Evolutionary conservation across 495 filamentous ascomycete species (phyloP).

Genomic region (Hypoxylon subgilvum): DNA sequence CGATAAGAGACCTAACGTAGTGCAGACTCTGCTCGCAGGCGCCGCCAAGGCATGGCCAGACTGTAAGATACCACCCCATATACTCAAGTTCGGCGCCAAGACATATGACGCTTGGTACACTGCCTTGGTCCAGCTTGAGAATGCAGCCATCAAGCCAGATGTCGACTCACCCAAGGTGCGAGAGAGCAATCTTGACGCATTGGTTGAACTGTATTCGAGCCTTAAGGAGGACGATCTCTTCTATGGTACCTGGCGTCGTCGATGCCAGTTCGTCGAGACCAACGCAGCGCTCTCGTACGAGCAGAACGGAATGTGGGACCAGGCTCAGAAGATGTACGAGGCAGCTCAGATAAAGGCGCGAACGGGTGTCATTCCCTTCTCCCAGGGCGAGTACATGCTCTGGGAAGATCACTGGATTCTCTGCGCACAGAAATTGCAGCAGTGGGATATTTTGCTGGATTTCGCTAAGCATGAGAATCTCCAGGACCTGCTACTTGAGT

Average conservation of each 20-base stretch:
- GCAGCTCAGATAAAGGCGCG: conserved; percentile 94
- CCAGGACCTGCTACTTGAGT: conserved; percentile 94
- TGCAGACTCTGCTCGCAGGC: conserved; percentile 87
- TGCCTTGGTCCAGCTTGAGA: conserved; percentile 81
- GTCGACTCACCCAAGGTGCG: conserved; percentile 81
- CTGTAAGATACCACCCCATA: conserved; percentile 91
- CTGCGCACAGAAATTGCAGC: conserved; percentile 96
- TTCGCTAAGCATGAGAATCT: conserved; percentile 99
- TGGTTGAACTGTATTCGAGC: conserved; percentile 86
- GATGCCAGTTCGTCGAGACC: conserved; percentile 93
- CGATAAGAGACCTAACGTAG: conserved; percentile 91
- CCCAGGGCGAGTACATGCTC: conserved; percentile 94
- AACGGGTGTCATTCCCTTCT: conserved; percentile 90
- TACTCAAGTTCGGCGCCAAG: conserved; percentile 88
- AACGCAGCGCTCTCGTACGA: conserved; percentile 97
- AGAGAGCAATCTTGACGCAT: conserved; percentile 92
- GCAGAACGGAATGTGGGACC: conserved; percentile 99
- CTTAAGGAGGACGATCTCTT: conserved; percentile 96
- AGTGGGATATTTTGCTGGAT: conserved; percentile 96
- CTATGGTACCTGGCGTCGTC: conserved; percentile 95
- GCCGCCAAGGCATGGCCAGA: conserved; percentile 79
- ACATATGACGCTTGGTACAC: conserved; percentile 97
- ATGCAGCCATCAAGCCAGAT: conserved; percentile 78
- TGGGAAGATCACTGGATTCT: conserved; percentile 99
- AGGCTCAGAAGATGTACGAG: conserved; percentile 94